Evolutionary conservation across 306 rosid species (phyloP).

Genomic region (Rubus idaeus): DNA sequence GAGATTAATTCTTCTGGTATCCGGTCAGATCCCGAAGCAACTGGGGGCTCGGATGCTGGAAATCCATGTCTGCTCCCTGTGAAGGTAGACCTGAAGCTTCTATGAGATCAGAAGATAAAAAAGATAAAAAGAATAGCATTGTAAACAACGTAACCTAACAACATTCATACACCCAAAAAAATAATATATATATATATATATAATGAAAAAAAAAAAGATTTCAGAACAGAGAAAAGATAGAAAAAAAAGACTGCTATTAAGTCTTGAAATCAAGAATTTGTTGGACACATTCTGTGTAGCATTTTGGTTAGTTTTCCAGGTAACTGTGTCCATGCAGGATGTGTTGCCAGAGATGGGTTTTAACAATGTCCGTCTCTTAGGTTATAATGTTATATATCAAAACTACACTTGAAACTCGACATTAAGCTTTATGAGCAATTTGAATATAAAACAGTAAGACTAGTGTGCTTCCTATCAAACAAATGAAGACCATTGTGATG

Average conservation of each 20-base stretch:
- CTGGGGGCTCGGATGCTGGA: conserved; percentile 5
- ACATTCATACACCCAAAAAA: not conserved
- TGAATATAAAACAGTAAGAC: not conserved
- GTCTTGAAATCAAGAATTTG: too few relatives aligned
- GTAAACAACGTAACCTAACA: not conserved
- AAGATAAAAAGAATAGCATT: not conserved
- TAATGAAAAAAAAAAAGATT: not conserved
- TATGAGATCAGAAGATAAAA: not conserved
- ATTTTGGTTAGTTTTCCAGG: too few relatives aligned
- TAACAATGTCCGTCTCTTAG: too few relatives aligned
- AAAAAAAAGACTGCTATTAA: not conserved
- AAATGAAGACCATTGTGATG: not conserved
- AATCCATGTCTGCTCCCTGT: not conserved
- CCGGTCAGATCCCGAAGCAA: not conserved
- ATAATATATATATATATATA: too few relatives aligned
- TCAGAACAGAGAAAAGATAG: not conserved
- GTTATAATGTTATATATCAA: too few relatives aligned
- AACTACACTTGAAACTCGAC: too few relatives aligned
- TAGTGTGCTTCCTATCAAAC: not conserved
- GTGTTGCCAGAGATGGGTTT: too few relatives aligned
- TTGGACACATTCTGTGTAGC: too few relatives aligned
- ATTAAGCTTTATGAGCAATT: not conserved
- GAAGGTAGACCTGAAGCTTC: conserved; percentile 11
- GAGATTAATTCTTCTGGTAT: not conserved
- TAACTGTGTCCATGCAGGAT: too few relatives aligned